phyloP scores from a whole-genome alignment of 2,329 filamentous ascomycete species.

The Phymatotrichopsis omnivora region DNA sequence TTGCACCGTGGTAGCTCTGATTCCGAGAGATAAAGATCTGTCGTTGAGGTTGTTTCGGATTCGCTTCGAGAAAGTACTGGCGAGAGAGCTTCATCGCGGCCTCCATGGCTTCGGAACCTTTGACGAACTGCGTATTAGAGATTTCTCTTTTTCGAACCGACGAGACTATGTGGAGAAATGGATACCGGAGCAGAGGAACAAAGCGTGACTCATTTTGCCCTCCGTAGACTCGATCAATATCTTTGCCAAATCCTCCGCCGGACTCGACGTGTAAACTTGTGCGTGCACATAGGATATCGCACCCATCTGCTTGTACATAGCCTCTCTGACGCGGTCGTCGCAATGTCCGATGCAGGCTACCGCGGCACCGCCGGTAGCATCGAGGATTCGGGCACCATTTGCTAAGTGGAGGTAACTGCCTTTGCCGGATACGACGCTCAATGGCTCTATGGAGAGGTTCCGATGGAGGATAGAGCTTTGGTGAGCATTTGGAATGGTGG shows the following conservation, averaged over 20 bases:
- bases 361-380: constrained; percentile 63
- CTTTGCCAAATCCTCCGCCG: constrained; percentile 41
- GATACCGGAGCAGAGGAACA: constrained; percentile 37
- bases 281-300: constrained; percentile 51
- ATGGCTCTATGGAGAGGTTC: constrained; percentile 40
- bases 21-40: constrained; percentile 55
- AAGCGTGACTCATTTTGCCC: background rate
- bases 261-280: constrained; percentile 46
- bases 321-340: constrained; percentile 48
- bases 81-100: constrained; percentile 56
- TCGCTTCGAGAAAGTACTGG: constrained; percentile 52
- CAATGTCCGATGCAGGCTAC: constrained; percentile 63
- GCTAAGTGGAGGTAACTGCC: constrained; percentile 45
- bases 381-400: constrained; percentile 53
- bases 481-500: background rate
- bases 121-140: no score
- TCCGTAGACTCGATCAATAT: background rate
- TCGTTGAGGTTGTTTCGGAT: constrained; percentile 41
- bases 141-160: no score
- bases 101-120: constrained; percentile 62
- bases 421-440: constrained; percentile 41
- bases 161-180: no score
- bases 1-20: constrained; percentile 61
- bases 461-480: constrained; percentile 43
- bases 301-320: constrained; percentile 50